Base-by-base conservation (phyloP, 2,329 filamentous ascomycete genomes). In the Teratosphaeria viscida region DNA sequence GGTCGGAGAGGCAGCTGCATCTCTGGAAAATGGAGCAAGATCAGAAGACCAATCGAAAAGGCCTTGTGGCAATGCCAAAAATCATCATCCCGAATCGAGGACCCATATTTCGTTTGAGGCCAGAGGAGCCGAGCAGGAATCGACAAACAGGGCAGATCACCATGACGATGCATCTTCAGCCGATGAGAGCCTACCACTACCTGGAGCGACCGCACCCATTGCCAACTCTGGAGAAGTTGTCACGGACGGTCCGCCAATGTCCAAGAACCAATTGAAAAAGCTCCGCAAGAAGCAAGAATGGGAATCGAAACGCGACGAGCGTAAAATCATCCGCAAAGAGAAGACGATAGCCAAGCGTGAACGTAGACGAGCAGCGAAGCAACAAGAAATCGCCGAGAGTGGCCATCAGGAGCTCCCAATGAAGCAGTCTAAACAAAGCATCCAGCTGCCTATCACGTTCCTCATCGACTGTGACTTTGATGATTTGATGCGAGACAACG, bases 381-480 rank as follows among this genome's bases (percentile, higher is more conserved):
- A 69, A 26, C 60, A 71, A 56, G 19, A 59, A 27, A 5, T 27
- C 12, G 61, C 63, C 55, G 63, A 66, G 12, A 35, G n/a, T 16
- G 39, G 37, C 55, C 12, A 11, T 23, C 27, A 26, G 26, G 37
- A 56, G 34, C 66, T 62, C 27, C 58, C 52, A 57, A 49, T 3
- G 19, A 49, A 11, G 19, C 57, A 39, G 8, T 39, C 57, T 1
- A 59, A 54, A 16, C 60, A 63, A 55, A 75, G 79, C 3, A 76
- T 79, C 55, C 82, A 85, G 59, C 81, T 95, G 0, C 91, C 92
- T 1, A 77, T 97, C 26, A 84, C 89, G 0, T 78, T 99, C 65
- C 80, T 99, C 61, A 78, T 99, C 63, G 94, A 99, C 76, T 97
- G 92, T 75, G 85, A 89, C 65, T 99, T 95, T 72, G 92, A 99